Base-by-base conservation (phyloP, 1,284 basidiomycete genomes). In the Ceratobasidium sp. region DNA sequence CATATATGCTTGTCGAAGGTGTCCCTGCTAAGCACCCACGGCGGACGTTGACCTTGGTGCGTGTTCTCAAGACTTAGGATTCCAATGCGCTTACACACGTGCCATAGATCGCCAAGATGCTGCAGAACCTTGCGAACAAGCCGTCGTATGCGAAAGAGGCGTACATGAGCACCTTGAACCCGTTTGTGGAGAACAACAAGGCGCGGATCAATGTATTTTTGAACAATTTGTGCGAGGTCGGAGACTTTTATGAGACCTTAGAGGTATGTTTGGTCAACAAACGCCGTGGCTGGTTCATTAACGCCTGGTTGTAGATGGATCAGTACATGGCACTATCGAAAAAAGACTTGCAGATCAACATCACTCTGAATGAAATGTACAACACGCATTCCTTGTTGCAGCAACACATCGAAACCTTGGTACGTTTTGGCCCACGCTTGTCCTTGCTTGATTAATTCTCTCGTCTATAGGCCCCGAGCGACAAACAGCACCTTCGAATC, bases 241-340 rank as follows among this genome's bases (percentile, higher is more conserved):
- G 95, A 75, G 98, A 99, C 84, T 99, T 99, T 82, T 98, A 98
- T 83, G 98, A 99, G 79, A 96, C 97, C 11, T 88, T 99, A 74
- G 98, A 99, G 90, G 95, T 95, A 79, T 72, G 85, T 81, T 31
- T 58, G 7, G 22, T 13, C 24, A 19, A 24, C 14, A 2, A 14
- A 56, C 22, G 27, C 74, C 46, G 43, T 27, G 43, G 22, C 7
- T 37, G 46, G 66, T 65, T 19, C 48, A 43, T 66, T 74, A n/a
- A 66, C 77, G 53, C 24, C 8, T 63, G 22, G 31, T 43, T 46
- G 37, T 77, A 97, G 94, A 96, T 98, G 91, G 97, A 99, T 83
- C 98, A 99, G 86, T 99, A 99, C 83, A 98, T 99, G 96, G 97
- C 98, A 14, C 85, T 99, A 75, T 98, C 96, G 75, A 99, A 99